Evolutionary conservation across 371 early-diverging fungal genomes (phyloP).

Genomic region (Syncephalastrum monosporum): DNA sequence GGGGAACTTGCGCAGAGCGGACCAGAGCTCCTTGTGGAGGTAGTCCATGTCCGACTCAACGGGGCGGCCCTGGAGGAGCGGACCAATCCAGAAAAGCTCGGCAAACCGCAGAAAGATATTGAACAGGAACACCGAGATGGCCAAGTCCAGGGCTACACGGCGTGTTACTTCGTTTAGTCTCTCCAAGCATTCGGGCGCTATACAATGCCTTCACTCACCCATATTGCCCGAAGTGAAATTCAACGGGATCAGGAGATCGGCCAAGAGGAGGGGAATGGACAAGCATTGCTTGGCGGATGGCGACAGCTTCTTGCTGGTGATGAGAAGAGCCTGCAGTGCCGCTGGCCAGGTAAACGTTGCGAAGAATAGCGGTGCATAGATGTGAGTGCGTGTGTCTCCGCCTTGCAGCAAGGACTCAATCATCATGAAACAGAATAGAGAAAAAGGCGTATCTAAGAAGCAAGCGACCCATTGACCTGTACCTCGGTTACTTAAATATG

Average conservation of each 20-base stretch:
- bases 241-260: conserved; percentile 26
- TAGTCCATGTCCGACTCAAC: conserved; percentile 24
- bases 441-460: no score
- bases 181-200: not conserved
- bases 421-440: not conserved
- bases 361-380: conserved; percentile 2
- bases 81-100: conserved; percentile 33
- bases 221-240: conserved; percentile 20
- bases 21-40: conserved; percentile 35
- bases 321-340: conserved; percentile 12
- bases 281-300: conserved; percentile 25
- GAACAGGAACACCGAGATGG: conserved; percentile 14
- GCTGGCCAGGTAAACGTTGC: conserved; percentile 13
- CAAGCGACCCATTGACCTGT: no score
- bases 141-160: conserved; percentile 27
- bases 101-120: conserved; percentile 31
- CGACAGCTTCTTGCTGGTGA: conserved; percentile 15
- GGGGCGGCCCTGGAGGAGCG: conserved; percentile 25
- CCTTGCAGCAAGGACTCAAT: conserved; percentile 8
- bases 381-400: conserved; percentile 11
- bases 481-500: no score
- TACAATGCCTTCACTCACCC: conserved; percentile 15
- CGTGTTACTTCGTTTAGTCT: not conserved
- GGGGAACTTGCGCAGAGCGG: conserved; percentile 37
- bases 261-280: conserved; percentile 30